Base-by-base conservation (phyloP, 345 rosid genomes). In the Lepidium sativum region DNA sequence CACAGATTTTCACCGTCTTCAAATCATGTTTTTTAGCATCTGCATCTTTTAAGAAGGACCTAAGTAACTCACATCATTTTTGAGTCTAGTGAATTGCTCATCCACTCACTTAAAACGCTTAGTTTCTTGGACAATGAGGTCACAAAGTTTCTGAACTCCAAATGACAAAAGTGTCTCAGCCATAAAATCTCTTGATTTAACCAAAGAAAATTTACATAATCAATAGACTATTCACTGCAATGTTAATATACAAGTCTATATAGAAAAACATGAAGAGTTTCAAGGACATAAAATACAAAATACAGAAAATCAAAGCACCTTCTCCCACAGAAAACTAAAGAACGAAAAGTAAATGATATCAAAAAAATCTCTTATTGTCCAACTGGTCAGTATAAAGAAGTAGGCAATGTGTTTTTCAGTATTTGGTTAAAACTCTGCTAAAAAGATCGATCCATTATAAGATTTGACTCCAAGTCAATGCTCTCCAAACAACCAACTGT, bases 41-140 rank as follows among this genome's bases (percentile, higher is more conserved):
- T 1, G 68, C 70, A 49, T 78, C 82, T 68, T 59, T 31, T 23
- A 71, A 35, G 51, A 71, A 75, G 13, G 72, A 60, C 2, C 55
- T 65, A 25, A 25, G 29, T 65, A 71, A 67, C 49, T 41, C 1
- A 78, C 34, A 5, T 74, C 77, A 39, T 25, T 48, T 49, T 58
- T 60, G 6, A 77, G 10, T 63, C 27, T 51, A 15, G 14, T 5
- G 6, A 70, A 21, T 31, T 74, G 43, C 3, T 64, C 51, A n/a
- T 51, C 13, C 8, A 77, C 50, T 44, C 55, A 67, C 1, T 29
- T 15, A 31, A 47, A 38, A 5, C 18, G 44, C 4, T 21, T 12
- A 1, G 54, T 4, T 57, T 57, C 65, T n/a, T 12, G 68, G 18
- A 37, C 41, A 15, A 73, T 27, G 16, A 68, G 21, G 12, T 69